Base-by-base conservation (phyloP, 441 rosid species). In the Isatis lusitanica region DNA sequence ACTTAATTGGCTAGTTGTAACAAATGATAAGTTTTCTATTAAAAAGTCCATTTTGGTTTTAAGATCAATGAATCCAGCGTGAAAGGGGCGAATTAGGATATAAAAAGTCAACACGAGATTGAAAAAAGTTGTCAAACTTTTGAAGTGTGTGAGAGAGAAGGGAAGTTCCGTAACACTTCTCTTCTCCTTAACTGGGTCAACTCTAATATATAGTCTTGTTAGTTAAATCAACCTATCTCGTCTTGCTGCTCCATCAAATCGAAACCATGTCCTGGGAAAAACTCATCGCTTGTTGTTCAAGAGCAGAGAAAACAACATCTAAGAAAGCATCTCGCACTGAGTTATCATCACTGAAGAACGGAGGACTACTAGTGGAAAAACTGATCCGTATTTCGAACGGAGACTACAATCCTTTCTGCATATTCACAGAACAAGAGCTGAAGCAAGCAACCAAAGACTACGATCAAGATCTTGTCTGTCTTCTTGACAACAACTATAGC, bases 381-480 rank as follows among this genome's bases (percentile, higher is more conserved):
- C 38, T 70, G n/a, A 47, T 47, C 50, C 39, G 58, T 1, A 50
- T 70, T 4, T 46, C 74, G 0, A 59, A 59, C 47, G 74, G 66
- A 21, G 30, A 24, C 30, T 70, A 70, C 48, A 70, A 47, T 36
- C 66, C 48, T 7, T 70, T 46, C 2, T 18, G 5, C 35, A 13
- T 33, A 33, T 69, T 69, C 57, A 31, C 57, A 17, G 57, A 57
- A 6, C 57, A 33, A 0, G 74, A 58, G 56, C 26, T 46, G 6
- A 58, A 46, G 58, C 47, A 59, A 59, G 66, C 39, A 47, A 59
- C 66, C 48, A 36, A 70, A 21, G 48, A 70, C 30, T 59, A 59
- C 48, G 17, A 70, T 12, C 13, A 46, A 59, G 13, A 47, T 59
- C 66, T 61, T 6, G 57, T 59, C 66, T 46, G 40, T 33, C 39